These are phyloP conservation scores for Ophiostoma angusticollis DNA, from an alignment of 2,329 filamentous ascomycete genomes.

Conservation along the genomic window DNA sequence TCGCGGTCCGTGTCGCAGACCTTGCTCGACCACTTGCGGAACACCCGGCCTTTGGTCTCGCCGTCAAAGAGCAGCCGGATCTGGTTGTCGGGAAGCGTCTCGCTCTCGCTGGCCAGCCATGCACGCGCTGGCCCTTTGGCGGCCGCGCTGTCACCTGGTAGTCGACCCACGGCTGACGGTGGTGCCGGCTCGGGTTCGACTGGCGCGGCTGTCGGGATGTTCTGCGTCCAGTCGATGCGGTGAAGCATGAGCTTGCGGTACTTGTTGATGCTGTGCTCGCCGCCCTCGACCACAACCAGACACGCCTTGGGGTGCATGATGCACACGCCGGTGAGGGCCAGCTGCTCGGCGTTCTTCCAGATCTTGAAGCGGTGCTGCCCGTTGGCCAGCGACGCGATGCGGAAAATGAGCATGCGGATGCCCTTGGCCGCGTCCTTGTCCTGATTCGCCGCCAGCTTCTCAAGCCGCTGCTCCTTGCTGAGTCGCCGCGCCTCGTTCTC, in stretches of 20 bases:
- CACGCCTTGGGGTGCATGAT: constrained; percentile 84
- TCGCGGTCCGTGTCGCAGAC: constrained; percentile 89
- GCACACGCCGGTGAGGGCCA: constrained; percentile 76
- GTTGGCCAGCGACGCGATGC: constrained; percentile 77
- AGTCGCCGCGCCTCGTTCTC: constrained; percentile 77
- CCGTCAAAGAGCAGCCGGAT: constrained; percentile 86
- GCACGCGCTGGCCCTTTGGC: constrained; percentile 48
- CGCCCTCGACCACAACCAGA: constrained; percentile 84
- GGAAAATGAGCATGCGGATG: constrained; percentile 77
- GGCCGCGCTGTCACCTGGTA: constrained; percentile 40
- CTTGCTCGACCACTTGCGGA: constrained; percentile 78
- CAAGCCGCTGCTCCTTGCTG: constrained; percentile 72
- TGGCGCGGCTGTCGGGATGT: constrained; percentile 57
- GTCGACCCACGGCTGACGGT: background rate
- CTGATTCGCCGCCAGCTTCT: constrained; percentile 73
- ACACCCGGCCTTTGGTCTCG: constrained; percentile 65
- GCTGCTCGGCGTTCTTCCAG: constrained; percentile 80
- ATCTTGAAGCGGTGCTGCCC: constrained; percentile 91
- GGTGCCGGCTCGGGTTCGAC: constrained; percentile 4
- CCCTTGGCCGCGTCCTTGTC: constrained; percentile 80
- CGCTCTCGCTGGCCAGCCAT: constrained; percentile 72
- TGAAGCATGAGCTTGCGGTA: constrained; percentile 91
- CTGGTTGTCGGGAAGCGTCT: constrained; percentile 69
- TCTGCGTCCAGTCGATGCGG: constrained; percentile 91
- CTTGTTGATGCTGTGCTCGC: constrained; percentile 64